A percentile compares a stretch with the other conserved stretches of the same genome.
Conservation (phyloP, 1,139 yeast species). For the Yamadazyma dushanensis region DNA sequence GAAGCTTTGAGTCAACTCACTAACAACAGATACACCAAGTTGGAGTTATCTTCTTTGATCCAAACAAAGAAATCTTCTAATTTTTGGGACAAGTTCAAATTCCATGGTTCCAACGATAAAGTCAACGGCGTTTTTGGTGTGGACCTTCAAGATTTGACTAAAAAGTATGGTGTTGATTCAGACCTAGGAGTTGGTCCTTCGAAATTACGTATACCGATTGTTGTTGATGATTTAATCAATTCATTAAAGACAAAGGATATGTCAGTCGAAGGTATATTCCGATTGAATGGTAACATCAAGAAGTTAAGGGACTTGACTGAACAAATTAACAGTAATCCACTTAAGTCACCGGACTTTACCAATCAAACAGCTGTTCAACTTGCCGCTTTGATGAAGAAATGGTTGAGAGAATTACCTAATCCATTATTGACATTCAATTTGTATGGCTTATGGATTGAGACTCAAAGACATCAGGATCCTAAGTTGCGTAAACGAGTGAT, state of each 20-base stretch:
- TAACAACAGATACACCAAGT: slow-evolving; percentile 40
- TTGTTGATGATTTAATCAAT: slow-evolving; percentile 81
- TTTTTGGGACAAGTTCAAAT: slow-evolving; percentile 75
- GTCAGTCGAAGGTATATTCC: slow-evolving; percentile 95
- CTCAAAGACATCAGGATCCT: slow-evolving; percentile 59
- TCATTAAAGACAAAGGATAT: slow-evolving; percentile 90
- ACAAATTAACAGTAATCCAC: slow-evolving; percentile 73
- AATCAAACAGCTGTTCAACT: slow-evolving; percentile 87
- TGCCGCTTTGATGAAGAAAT: slow-evolving; percentile 91
- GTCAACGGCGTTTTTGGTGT: slow-evolving; percentile 67
- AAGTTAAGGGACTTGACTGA: slow-evolving; percentile 74
- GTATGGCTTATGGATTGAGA: slow-evolving; percentile 78
- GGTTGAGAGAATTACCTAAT: slow-evolving; percentile 88
- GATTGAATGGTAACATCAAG: slow-evolving; percentile 94
- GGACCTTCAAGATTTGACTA: slow-evolving; percentile 69
- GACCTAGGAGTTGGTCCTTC: slow-evolving; percentile 86
- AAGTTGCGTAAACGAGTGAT: slow-evolving; percentile 55
- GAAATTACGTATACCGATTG: slow-evolving; percentile 76
- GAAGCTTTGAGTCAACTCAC: slow-evolving; percentile 53
- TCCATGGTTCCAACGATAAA: slow-evolving; percentile 29
- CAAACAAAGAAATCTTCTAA: slow-evolving; percentile 55
- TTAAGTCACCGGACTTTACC: slow-evolving; percentile 68
- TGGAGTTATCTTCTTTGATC: slow-evolving; percentile 54
- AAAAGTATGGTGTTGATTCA: slow-evolving; percentile 80
- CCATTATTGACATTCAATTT: slow-evolving; percentile 80